Evolutionary conservation across 139 green algal species (phyloP).

Genomic region (Closterium sp.): DNA sequence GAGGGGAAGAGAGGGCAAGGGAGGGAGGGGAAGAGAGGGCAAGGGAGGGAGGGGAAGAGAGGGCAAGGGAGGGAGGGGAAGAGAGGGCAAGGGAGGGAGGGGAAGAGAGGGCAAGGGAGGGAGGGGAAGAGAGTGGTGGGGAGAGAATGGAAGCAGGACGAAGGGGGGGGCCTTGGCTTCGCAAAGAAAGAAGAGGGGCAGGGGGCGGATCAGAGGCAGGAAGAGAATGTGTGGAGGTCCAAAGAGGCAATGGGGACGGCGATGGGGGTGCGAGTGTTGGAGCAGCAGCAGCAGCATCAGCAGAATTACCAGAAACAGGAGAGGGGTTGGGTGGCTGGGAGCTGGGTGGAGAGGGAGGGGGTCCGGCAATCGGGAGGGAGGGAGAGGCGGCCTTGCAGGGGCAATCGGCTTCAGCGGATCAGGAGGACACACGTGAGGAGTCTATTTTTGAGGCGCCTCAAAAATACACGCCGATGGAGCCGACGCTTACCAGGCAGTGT

Average conservation of each 20-base stretch:
- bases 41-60: not conserved
- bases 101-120: conserved; percentile 15
- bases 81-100: not conserved
- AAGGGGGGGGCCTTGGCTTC: not conserved
- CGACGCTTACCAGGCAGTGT: too few species aligned
- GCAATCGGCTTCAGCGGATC: too few species aligned
- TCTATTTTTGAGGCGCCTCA: too few species aligned
- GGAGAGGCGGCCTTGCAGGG: too few species aligned
- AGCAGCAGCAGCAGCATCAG: not conserved
- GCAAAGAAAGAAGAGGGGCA: not conserved
- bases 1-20: not conserved
- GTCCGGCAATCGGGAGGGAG: too few species aligned
- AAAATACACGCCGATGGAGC: too few species aligned
- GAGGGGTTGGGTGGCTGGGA: too few species aligned
- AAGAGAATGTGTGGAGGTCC: not conserved
- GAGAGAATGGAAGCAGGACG: not conserved
- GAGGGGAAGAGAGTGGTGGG: conserved; percentile 16
- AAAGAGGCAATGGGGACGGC: not conserved
- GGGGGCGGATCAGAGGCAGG: not conserved
- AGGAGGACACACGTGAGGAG: too few species aligned
- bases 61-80: not conserved
- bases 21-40: not conserved
- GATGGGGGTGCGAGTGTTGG: not conserved
- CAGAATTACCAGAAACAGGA: not conserved
- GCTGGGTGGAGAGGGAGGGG: too few species aligned